These are phyloP conservation scores for Leucosporidium creatinivorum DNA, from an alignment of 768 basidiomycete genomes.

Conservation along the genomic window DNA sequence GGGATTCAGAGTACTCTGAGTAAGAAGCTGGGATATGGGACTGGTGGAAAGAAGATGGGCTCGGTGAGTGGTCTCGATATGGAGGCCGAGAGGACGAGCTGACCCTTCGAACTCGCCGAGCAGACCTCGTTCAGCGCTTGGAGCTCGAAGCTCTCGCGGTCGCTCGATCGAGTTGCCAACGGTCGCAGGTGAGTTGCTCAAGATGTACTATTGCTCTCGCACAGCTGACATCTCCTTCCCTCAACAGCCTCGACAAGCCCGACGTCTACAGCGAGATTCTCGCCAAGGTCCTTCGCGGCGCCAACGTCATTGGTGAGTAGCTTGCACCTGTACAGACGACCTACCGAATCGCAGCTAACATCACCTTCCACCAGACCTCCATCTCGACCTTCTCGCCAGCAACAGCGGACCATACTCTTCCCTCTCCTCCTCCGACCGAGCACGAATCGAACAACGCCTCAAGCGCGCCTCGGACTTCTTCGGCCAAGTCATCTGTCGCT, in stretches of 20 bases:
- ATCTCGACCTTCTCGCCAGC: conserved; percentile 7
- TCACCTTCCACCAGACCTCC: conserved; percentile 5
- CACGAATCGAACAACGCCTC: conserved; percentile 63
- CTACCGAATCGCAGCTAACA: neutral
- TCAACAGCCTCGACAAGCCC: conserved; percentile 72
- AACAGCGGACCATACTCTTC: conserved; percentile 50
- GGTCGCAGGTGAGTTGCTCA: conserved; percentile 27
- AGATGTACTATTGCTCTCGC: neutral
- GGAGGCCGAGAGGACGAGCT: conserved; percentile 5
- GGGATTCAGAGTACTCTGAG: conserved; percentile 44
- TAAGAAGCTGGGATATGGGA: conserved; percentile 41
- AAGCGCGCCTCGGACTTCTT: conserved; percentile 85
- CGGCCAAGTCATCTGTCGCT: conserved; percentile 75
- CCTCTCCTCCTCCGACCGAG: conserved; percentile 59
- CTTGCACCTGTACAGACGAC: neutral
- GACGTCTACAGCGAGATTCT: conserved; percentile 72
- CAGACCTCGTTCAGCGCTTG: conserved; percentile 35
- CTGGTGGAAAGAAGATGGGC: conserved; percentile 75
- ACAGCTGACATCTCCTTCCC: neutral
- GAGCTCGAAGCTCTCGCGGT: conserved; percentile 31
- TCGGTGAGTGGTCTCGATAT: conserved; percentile 18
- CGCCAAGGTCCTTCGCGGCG: conserved; percentile 61
- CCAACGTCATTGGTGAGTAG: conserved; percentile 49
- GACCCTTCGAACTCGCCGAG: neutral
- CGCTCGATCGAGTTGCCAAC: conserved; percentile 34